A percentile compares a stretch with the other conserved stretches of the same genome.
phyloP scores from a whole-genome alignment of 306 rosid genomes.

The Albizia julibrissin region DNA sequence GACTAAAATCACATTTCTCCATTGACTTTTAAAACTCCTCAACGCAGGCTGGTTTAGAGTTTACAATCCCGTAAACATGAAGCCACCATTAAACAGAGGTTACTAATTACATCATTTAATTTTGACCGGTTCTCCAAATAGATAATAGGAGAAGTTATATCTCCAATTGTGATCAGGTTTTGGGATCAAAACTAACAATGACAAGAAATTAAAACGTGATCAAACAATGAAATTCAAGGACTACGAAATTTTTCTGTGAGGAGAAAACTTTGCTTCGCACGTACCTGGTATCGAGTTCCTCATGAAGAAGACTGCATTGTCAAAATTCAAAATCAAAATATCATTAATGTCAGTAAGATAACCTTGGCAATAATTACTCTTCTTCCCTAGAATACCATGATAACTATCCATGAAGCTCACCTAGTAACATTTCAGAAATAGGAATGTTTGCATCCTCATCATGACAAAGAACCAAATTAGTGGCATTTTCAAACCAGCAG shows the following conservation, averaged over 20 bases:
- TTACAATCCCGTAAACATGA: too few species aligned
- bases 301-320: neutral
- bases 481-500: neutral
- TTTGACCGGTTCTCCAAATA: too few species aligned
- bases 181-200: too few species aligned
- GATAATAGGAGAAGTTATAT: too few species aligned
- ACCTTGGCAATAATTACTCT: neutral
- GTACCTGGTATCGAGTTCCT: accelerated
- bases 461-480: constrained; percentile 13
- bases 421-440: neutral
- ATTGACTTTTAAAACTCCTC: too few species aligned
- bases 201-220: neutral
- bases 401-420: neutral
- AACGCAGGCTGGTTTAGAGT: too few species aligned
- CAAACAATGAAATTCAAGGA: neutral
- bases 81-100: too few species aligned
- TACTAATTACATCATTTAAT: too few species aligned
- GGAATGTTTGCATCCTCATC: neutral
- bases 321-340: neutral
- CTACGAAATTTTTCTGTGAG: neutral
- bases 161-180: too few species aligned
- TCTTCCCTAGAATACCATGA: neutral
- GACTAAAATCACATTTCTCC: too few species aligned
- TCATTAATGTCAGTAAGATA: neutral
- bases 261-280: neutral